phyloP scores from a whole-genome alignment of 2,329 filamentous ascomycete species.

The Apiospora aurea region DNA sequence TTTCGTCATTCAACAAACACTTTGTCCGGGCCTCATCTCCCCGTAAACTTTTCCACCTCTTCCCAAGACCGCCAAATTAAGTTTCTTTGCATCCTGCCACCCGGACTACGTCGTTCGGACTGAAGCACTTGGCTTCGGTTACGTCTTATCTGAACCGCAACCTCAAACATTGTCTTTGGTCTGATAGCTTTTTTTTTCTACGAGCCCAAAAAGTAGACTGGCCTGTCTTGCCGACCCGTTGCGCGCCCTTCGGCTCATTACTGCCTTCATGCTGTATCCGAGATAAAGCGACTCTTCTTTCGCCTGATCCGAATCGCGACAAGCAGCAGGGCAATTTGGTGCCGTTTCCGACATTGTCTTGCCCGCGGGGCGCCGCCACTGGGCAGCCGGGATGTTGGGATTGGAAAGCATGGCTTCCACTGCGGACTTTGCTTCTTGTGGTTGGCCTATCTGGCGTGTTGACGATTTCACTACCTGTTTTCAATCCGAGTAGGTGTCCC shows the following conservation, averaged over 20 bases:
- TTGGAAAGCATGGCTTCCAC: constrained; percentile 11
- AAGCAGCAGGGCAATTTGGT: background rate
- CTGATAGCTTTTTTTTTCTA: background rate
- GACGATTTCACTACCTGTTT: constrained; percentile 72
- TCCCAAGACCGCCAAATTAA: constrained; percentile 2
- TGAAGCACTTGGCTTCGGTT: background rate
- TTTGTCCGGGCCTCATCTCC: constrained; percentile 7
- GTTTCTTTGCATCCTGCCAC: background rate
- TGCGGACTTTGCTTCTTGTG: constrained; percentile 56
- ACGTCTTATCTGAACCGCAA: background rate
- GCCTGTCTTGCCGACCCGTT: background rate
- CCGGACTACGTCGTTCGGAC: background rate
- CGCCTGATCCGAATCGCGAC: background rate
- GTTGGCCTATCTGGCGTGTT: constrained; percentile 66
- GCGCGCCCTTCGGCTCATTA: background rate
- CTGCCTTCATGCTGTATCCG: background rate
- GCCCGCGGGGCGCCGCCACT: constrained; percentile 18
- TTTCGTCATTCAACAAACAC: background rate
- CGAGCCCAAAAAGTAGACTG: background rate
- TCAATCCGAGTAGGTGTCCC: constrained; percentile 67
- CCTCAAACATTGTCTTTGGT: constrained; percentile 7
- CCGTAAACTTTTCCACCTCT: constrained; percentile 14
- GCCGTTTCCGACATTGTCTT: background rate
- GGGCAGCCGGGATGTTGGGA: constrained; percentile 6
- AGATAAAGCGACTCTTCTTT: background rate